phyloP scores from a whole-genome alignment of 192 early-diverging fungal genomes.

The Lobosporangium transversale region DNA sequence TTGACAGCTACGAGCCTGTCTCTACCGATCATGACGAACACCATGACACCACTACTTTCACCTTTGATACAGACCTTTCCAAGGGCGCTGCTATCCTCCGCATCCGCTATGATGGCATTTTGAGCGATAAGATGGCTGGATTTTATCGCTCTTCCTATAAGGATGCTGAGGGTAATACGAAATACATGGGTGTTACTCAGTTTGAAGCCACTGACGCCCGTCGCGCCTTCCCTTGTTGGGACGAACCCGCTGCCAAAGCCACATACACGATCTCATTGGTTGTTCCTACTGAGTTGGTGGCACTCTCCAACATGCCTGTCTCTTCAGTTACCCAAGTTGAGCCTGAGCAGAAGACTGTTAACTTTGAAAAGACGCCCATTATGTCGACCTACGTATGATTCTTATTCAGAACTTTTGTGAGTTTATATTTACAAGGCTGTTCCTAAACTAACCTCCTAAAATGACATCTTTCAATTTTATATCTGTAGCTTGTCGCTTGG shows the following conservation, averaged over 20 bases:
- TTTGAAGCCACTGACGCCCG: constrained; percentile 95
- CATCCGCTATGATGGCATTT: constrained; percentile 69
- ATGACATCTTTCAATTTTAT: background rate
- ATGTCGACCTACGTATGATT: constrained; percentile 90
- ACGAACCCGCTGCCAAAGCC: constrained; percentile 96
- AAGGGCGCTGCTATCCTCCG: constrained; percentile 61
- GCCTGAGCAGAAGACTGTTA: constrained; percentile 78
- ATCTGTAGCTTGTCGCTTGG: constrained; percentile 77
- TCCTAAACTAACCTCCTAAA: background rate
- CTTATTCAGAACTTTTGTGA: too few species aligned
- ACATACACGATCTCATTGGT: constrained; percentile 90
- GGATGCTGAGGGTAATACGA: constrained; percentile 50
- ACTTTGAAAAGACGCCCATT: constrained; percentile 90
- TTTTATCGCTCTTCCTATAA: constrained; percentile 89
- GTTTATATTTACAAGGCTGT: too few species aligned
- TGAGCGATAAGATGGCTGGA: constrained; percentile 94
- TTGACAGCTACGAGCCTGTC: constrained; percentile 38
- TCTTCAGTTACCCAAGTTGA: constrained; percentile 64
- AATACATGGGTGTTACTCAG: constrained; percentile 92
- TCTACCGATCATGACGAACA: constrained; percentile 57
- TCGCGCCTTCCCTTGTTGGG: constrained; percentile 94
- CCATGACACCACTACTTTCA: constrained; percentile 62
- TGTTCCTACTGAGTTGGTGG: constrained; percentile 78
- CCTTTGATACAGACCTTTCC: constrained; percentile 65
- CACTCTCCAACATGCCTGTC: constrained; percentile 93